These are phyloP conservation scores for Lactarius evosmus DNA, from an alignment of 768 basidiomycete species.

Conservation along the genomic window DNA sequence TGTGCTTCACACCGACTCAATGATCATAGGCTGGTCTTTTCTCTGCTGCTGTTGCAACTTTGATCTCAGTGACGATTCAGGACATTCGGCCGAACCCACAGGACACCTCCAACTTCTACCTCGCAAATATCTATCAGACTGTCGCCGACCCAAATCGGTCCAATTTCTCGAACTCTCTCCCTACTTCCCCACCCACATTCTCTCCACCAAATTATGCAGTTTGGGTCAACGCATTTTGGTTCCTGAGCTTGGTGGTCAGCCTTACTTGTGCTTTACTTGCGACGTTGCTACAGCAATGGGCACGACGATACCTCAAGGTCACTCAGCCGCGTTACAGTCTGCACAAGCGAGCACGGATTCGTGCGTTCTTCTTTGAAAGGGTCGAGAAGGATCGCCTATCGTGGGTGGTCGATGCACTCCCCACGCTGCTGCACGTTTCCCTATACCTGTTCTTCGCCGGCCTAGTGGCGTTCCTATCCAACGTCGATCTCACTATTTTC, in stretches of 20 bases:
- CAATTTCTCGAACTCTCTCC: no score
- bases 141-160: no score
- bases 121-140: no score
- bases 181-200: no score
- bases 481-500: background rate
- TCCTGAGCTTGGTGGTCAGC: background rate
- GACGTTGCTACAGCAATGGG: background rate
- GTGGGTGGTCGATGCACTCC: background rate
- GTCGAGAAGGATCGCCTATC: background rate
- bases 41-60: no score
- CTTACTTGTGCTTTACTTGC: background rate
- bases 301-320: background rate
- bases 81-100: no score
- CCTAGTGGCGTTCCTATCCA: background rate
- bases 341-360: background rate
- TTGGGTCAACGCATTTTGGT: background rate
- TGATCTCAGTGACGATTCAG: no score
- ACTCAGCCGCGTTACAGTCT: background rate
- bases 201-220: background rate
- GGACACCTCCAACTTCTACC: no score
- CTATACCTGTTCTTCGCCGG: background rate
- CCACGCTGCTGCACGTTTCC: background rate
- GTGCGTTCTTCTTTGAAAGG: background rate
- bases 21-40: no score
- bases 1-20: no score